Conservation (phyloP, 2,329 filamentous ascomycete genomes). For the Colletotrichum sansevieriae region DNA sequence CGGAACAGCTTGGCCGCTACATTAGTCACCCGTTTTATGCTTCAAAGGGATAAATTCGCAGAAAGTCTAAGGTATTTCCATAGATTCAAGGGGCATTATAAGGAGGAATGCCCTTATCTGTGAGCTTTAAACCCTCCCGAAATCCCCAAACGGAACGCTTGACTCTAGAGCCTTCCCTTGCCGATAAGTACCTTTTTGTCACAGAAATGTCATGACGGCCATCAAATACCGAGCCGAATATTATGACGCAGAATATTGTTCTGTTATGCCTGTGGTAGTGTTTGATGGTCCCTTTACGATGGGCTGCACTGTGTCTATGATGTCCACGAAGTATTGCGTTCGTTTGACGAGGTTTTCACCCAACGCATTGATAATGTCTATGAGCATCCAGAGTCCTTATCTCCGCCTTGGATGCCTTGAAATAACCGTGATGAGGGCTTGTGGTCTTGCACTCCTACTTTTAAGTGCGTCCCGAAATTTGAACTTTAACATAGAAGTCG, state of each 20-base stretch:
- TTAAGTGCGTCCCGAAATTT: not conserved
- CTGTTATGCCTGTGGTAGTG: not conserved
- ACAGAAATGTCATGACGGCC: not conserved
- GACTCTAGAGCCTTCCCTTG: not conserved
- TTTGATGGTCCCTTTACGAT: not conserved
- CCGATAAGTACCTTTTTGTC: not conserved
- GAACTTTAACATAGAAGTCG: not conserved
- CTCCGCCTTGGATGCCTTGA: not conserved
- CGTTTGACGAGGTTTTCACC: too few species aligned
- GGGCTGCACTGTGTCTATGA: not conserved
- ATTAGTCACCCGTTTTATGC: not conserved
- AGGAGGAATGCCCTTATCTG: not conserved
- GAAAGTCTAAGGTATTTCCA: not conserved
- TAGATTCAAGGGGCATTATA: not conserved
- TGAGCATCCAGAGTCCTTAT: too few species aligned
- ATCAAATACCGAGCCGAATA: not conserved
- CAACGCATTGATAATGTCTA: too few species aligned
- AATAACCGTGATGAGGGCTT: not conserved
- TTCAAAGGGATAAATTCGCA: constrained; percentile 1
- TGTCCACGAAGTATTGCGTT: not conserved
- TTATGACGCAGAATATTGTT: not conserved
- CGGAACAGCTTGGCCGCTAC: not conserved
- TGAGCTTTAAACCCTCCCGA: not conserved
- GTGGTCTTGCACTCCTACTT: not conserved
- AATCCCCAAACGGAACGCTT: not conserved